These are phyloP conservation scores for Yarrowia sp. DNA, from an alignment of 805 yeast genomes.

Conservation along the genomic window DNA sequence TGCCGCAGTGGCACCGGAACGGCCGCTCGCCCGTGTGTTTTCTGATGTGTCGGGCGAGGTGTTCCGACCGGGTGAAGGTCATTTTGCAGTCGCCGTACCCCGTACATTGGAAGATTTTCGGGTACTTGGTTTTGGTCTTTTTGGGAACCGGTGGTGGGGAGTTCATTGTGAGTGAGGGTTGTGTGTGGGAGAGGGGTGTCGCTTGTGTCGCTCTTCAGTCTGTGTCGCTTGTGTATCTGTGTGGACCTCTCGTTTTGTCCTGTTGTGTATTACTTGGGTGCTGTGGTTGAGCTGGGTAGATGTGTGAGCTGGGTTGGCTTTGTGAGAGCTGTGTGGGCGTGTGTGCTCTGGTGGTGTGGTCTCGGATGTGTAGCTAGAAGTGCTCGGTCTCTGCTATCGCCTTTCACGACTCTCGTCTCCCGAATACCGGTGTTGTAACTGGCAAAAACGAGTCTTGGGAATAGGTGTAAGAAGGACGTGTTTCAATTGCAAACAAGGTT, in stretches of 20 bases:
- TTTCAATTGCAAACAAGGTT: conserved; percentile 38
- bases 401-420: conserved; percentile 23
- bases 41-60: conserved; percentile 87
- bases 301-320: too few species aligned
- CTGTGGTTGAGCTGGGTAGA: neutral
- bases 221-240: neutral
- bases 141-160: conserved; percentile 41
- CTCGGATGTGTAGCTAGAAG: neutral
- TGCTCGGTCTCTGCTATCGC: neutral
- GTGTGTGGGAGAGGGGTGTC: neutral
- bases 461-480: conserved; percentile 34
- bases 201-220: neutral
- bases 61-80: conserved; percentile 92
- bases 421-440: conserved; percentile 31
- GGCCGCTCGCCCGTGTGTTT: conserved; percentile 97
- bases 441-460: conserved; percentile 14
- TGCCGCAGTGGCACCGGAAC: conserved; percentile 79
- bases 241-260: neutral
- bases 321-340: neutral
- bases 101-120: conserved; percentile 75
- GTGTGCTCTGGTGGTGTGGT: neutral
- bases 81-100: conserved; percentile 87
- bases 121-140: conserved; percentile 48
- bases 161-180: conserved; percentile 3
- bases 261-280: neutral